Evolutionary conservation across 495 filamentous ascomycete genomes (phyloP).

Genomic region (Podospora bellae-mahoneyi): DNA sequence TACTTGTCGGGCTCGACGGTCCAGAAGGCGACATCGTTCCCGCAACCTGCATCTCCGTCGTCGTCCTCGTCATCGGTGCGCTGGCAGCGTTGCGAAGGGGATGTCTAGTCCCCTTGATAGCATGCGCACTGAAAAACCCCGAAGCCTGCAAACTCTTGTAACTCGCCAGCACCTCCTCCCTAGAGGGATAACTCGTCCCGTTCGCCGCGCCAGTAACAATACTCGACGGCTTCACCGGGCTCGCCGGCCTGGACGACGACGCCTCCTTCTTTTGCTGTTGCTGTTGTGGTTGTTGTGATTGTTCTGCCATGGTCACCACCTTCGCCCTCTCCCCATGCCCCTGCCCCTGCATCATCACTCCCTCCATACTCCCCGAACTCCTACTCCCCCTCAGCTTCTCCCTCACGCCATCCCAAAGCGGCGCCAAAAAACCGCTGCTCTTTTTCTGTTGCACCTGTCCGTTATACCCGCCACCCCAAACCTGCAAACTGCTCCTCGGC

Average conservation of each 20-base stretch:
- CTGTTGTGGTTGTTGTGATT: too few relatives aligned
- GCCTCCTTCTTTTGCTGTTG: slow-evolving; percentile 4
- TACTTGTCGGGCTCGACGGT: slow-evolving; percentile 5
- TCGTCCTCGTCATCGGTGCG: slow-evolving; percentile 9
- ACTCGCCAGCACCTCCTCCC: slow-evolving; percentile 45
- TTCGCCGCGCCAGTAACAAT: slow-evolving; percentile 2
- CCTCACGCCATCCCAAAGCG: slow-evolving; percentile 35
- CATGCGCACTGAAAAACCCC: slow-evolving; percentile 49
- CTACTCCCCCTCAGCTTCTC: slow-evolving; percentile 30
- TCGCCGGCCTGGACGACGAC: background rate
- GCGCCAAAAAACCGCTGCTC: slow-evolving; percentile 29
- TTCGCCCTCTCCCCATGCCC: background rate
- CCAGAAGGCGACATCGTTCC: background rate
- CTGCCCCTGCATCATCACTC: background rate
- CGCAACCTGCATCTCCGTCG: background rate
- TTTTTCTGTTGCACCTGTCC: background rate
- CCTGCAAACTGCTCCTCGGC: slow-evolving; percentile 1
- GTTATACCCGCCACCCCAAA: slow-evolving; percentile 12
- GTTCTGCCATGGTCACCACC: background rate
- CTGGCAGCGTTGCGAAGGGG: slow-evolving; percentile 25
- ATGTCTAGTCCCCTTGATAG: slow-evolving; percentile 47
- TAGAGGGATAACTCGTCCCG: slow-evolving; percentile 34
- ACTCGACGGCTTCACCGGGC: background rate
- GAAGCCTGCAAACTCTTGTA: slow-evolving; percentile 44
- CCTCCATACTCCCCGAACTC: slow-evolving; percentile 26